A percentile compares a stretch with the other conserved stretches of the same genome.
phyloP scores from a whole-genome alignment of 169 alveolate species.

The Plasmodium coatneyi region DNA sequence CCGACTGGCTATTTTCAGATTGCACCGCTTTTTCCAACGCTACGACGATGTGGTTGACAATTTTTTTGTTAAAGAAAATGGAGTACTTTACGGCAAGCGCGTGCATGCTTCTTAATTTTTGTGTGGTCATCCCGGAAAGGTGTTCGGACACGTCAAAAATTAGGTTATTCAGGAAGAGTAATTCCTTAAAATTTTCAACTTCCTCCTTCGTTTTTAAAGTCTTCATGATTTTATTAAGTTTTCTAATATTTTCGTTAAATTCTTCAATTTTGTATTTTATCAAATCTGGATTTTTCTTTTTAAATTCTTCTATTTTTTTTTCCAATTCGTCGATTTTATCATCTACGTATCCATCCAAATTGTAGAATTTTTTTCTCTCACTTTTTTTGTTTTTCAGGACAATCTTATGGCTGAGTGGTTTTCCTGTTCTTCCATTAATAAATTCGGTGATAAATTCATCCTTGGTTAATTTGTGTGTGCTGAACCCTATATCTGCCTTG shows the following conservation, averaged over 20 bases:
- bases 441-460: constrained; percentile 60
- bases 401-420: constrained; percentile 69
- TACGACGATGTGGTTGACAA: not conserved
- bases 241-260: constrained; percentile 38
- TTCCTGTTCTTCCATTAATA: constrained; percentile 62
- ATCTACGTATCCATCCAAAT: constrained; percentile 47
- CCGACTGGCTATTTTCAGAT: not conserved
- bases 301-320: constrained; percentile 23
- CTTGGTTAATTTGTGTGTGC: constrained; percentile 41
- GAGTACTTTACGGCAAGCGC: constrained; percentile 24
- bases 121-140: not conserved
- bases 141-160: constrained; percentile 42
- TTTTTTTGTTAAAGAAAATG: constrained; percentile 27
- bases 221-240: constrained; percentile 39
- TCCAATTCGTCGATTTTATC: constrained; percentile 35
- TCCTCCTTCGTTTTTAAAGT: constrained; percentile 43
- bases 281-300: constrained; percentile 24
- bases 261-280: constrained; percentile 67
- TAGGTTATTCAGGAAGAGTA: constrained; percentile 31
- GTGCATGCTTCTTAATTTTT: constrained; percentile 38
- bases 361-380: constrained; percentile 60
- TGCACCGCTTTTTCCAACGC: constrained; percentile 49
- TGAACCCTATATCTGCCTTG: constrained; percentile 61
- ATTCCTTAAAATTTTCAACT: constrained; percentile 21
- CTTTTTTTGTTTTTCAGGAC: constrained; percentile 49